Evolutionary conservation across 1,284 basidiomycete species (phyloP).

Genomic region (Apiotrichum gamsii): DNA sequence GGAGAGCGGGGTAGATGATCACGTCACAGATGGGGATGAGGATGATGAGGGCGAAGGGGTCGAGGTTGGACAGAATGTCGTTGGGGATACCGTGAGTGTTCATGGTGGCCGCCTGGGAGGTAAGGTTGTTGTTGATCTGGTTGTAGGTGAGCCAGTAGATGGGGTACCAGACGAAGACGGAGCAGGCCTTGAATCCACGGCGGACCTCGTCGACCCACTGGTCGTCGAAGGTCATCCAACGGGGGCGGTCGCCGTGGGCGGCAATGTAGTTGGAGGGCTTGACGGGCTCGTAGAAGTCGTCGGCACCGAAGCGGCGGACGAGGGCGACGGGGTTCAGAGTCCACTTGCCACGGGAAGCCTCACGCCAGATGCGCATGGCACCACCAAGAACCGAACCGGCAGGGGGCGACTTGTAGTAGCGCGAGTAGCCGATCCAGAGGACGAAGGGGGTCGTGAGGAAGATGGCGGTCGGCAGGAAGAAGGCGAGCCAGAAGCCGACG

Average conservation of each 20-base stretch:
- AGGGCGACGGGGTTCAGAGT: not conserved
- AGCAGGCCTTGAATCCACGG: slow-evolving; percentile 46
- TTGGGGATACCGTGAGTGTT: slow-evolving; percentile 31
- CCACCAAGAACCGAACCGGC: slow-evolving; percentile 46
- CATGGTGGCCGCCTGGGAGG: slow-evolving; percentile 33
- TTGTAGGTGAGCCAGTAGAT: slow-evolving; percentile 45
- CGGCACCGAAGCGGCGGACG: not conserved
- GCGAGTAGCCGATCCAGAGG: slow-evolving; percentile 38
- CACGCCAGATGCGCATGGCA: slow-evolving; percentile 26
- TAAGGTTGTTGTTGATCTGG: slow-evolving; percentile 37
- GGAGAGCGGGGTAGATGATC: slow-evolving; percentile 18
- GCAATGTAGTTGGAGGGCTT: slow-evolving; percentile 17
- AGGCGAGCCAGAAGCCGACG: slow-evolving; percentile 46
- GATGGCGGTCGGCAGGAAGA: slow-evolving; percentile 47
- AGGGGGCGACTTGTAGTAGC: slow-evolving; percentile 45
- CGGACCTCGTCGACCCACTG: slow-evolving; percentile 48
- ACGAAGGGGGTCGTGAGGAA: slow-evolving; percentile 49
- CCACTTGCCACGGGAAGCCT: not conserved
- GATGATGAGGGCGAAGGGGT: slow-evolving; percentile 2
- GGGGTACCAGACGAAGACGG: slow-evolving; percentile 40
- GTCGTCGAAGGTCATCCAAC: slow-evolving; percentile 43
- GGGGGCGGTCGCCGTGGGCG: slow-evolving; percentile 10
- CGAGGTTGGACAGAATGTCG: slow-evolving; percentile 4
- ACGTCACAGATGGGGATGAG: slow-evolving; percentile 3
- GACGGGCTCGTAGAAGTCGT: slow-evolving; percentile 1